phyloP scores from a whole-genome alignment of 768 basidiomycete genomes.

The Boletus rufocinnamomeus region DNA sequence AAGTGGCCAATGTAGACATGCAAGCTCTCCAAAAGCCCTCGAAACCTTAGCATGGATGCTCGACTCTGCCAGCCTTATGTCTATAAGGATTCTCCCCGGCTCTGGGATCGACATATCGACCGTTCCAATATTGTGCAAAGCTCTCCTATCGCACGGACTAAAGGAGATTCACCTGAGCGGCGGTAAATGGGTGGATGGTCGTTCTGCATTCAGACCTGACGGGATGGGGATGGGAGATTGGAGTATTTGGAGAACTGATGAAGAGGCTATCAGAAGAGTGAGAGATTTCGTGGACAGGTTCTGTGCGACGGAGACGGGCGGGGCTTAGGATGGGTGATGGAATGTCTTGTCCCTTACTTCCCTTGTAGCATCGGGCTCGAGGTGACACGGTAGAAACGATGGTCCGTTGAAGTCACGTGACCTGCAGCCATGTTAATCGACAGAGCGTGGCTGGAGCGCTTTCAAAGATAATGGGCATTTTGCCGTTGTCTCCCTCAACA shows the following conservation, averaged over 20 bases:
- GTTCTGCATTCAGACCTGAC: constrained; percentile 50
- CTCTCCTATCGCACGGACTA: constrained; percentile 57
- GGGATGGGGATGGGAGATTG: constrained; percentile 80
- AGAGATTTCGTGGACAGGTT: constrained; percentile 46
- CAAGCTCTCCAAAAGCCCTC: constrained; percentile 40
- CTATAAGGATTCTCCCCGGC: constrained; percentile 60
- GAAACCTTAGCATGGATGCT: constrained; percentile 44
- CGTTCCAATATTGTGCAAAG: constrained; percentile 47
- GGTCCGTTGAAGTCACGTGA: constrained; percentile 31
- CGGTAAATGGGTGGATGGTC: constrained; percentile 59
- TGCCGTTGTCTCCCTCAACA: constrained; percentile 30
- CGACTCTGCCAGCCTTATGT: constrained; percentile 18
- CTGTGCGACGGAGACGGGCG: not conserved
- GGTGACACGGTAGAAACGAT: no score
- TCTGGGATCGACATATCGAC: constrained; percentile 70
- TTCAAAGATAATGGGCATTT: constrained; percentile 38
- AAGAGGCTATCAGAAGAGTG: constrained; percentile 52
- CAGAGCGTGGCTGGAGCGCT: constrained; percentile 25
- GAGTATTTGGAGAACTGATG: constrained; percentile 66
- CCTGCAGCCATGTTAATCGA: constrained; percentile 20
- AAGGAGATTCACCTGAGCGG: constrained; percentile 77
- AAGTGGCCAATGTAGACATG: constrained; percentile 57
- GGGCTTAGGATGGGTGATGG: not conserved
- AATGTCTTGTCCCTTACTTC: not conserved
- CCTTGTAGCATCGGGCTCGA: not conserved